phyloP scores from a whole-genome alignment of 2,329 filamentous ascomycete genomes.

The Verticillium longisporum region DNA sequence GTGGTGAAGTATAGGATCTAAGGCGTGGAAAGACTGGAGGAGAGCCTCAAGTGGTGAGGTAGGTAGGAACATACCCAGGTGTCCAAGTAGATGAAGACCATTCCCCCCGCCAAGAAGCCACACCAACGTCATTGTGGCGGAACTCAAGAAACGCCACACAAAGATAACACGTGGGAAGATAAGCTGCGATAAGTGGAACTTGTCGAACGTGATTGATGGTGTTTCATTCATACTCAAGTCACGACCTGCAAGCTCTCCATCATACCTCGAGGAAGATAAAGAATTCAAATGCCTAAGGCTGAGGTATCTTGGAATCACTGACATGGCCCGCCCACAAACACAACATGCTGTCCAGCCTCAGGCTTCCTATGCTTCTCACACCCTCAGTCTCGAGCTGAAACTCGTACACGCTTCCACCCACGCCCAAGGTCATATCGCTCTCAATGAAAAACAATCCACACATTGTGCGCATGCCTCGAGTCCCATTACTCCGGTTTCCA shows the following conservation, averaged over 20 bases:
- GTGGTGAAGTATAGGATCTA: neutral
- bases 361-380: neutral
- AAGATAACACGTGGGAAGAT: neutral
- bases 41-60: slow-evolving; percentile 1
- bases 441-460: neutral
- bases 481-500: neutral
- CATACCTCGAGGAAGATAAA: neutral
- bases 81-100: slow-evolving; percentile 3
- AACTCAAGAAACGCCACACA: slow-evolving; percentile 4
- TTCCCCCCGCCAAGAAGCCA: neutral
- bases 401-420: neutral
- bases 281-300: neutral
- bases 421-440: neutral
- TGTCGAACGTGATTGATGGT: too few species aligned
- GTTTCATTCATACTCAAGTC: too few species aligned
- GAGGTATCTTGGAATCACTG: neutral
- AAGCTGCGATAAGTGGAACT: neutral
- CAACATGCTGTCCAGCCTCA: neutral
- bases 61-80: neutral
- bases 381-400: too few species aligned
- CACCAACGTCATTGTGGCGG: slow-evolving; percentile 37
- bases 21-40: neutral
- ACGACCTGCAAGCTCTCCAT: too few species aligned
- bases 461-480: neutral
- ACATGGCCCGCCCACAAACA: neutral